Percentiles rank a stretch among this genome's conserved stretches.
phyloP scores from a whole-genome alignment of 2,329 filamentous ascomycete species.

The Cladosporium velox region DNA sequence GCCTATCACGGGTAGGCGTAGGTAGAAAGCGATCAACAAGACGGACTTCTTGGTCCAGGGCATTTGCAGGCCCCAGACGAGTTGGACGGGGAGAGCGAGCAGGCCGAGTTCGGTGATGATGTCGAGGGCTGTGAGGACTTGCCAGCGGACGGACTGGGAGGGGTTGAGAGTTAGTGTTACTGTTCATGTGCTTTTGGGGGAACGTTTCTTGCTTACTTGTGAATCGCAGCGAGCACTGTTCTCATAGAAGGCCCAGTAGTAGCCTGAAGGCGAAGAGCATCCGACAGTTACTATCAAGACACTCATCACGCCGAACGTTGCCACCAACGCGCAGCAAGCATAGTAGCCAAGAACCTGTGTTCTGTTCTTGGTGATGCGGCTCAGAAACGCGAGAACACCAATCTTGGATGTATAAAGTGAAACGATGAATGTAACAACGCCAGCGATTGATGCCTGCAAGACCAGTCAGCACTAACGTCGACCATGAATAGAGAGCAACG shows the following conservation, averaged over 20 bases:
- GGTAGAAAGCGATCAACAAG: constrained; percentile 42
- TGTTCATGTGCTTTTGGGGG: too few species aligned
- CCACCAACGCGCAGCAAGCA: constrained; percentile 29
- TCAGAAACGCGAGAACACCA: constrained; percentile 37
- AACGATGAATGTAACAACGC: constrained; percentile 34
- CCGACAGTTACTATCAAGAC: constrained; percentile 33
- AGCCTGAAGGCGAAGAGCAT: constrained; percentile 31
- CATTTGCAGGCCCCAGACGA: constrained; percentile 45
- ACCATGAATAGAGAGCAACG: too few species aligned
- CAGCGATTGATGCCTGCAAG: constrained; percentile 31
- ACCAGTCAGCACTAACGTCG: neutral
- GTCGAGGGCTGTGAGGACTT: constrained; percentile 44
- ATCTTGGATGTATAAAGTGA: constrained; percentile 37
- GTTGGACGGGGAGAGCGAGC: constrained; percentile 36
- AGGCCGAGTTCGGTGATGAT: constrained; percentile 39
- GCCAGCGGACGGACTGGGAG: constrained; percentile 37
- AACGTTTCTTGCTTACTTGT: constrained; percentile 26
- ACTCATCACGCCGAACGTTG: constrained; percentile 33
- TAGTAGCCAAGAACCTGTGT: constrained; percentile 32
- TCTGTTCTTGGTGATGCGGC: constrained; percentile 34
- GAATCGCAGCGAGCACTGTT: constrained; percentile 32
- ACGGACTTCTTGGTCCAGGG: constrained; percentile 36
- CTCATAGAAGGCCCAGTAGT: constrained; percentile 34
- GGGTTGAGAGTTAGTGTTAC: neutral
- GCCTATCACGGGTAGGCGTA: constrained; percentile 37